phyloP scores from a whole-genome alignment of 768 basidiomycete species.

The Trametes maxima region DNA sequence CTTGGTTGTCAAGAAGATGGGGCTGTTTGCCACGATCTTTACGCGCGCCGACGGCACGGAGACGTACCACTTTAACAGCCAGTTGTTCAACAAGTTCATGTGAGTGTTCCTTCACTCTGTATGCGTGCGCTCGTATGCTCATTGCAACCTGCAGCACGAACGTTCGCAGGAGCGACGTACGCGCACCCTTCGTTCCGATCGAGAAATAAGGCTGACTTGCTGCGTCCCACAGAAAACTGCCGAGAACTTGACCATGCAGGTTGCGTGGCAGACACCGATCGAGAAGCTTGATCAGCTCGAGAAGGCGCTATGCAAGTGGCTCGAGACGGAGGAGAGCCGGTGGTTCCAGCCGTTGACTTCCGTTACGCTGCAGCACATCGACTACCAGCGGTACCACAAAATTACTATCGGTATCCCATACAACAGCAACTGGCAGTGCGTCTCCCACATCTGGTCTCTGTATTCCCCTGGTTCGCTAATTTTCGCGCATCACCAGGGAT shows the following conservation, averaged over 20 bases:
- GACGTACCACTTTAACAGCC: slow-evolving; percentile 82
- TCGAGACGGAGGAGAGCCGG: slow-evolving; percentile 75
- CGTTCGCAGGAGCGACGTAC: slow-evolving; percentile 68
- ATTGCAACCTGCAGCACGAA: slow-evolving; percentile 51
- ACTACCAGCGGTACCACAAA: slow-evolving; percentile 66
- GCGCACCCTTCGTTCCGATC: slow-evolving; percentile 23
- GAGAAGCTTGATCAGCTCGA: slow-evolving; percentile 73
- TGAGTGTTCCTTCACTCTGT: slow-evolving; percentile 34
- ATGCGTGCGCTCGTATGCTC: not conserved
- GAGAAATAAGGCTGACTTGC: not conserved
- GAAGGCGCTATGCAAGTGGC: slow-evolving; percentile 69
- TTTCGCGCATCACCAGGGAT: slow-evolving; percentile 37
- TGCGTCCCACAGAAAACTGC: slow-evolving; percentile 65
- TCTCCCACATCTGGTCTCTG: slow-evolving; percentile 5
- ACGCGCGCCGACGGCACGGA: slow-evolving; percentile 73
- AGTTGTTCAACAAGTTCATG: slow-evolving; percentile 77
- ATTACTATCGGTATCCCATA: slow-evolving; percentile 66
- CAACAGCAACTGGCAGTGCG: slow-evolving; percentile 43
- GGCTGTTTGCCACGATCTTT: slow-evolving; percentile 80
- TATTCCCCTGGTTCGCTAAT: not conserved
- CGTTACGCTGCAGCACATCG: slow-evolving; percentile 63
- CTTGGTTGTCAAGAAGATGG: slow-evolving; percentile 78
- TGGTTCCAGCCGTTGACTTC: slow-evolving; percentile 75
- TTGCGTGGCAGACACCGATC: slow-evolving; percentile 75
- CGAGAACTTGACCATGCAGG: slow-evolving; percentile 67